phyloP scores from a whole-genome alignment of 257 asterid genomes.

The Marsdenia floribunda region DNA sequence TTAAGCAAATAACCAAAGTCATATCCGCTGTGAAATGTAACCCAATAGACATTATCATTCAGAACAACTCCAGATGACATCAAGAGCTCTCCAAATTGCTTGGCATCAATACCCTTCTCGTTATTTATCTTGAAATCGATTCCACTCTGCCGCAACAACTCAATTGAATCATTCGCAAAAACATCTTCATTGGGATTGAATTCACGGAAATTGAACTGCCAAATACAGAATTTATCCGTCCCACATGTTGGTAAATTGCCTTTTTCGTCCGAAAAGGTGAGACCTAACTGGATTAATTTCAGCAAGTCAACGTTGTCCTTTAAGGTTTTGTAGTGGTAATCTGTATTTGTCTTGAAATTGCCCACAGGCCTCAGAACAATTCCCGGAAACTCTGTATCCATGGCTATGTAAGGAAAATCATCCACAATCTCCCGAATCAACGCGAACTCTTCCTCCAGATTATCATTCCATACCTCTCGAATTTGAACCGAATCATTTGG shows the following conservation, averaged over 20 bases:
- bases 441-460: slow-evolving; percentile 60
- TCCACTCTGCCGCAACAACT: slow-evolving; percentile 59
- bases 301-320: slow-evolving; percentile 65
- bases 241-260: slow-evolving; percentile 70
- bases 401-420: slow-evolving; percentile 59
- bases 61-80: slow-evolving; percentile 73
- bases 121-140: slow-evolving; percentile 50
- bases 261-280: slow-evolving; percentile 61
- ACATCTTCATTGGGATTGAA: slow-evolving; percentile 63
- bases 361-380: slow-evolving; percentile 58
- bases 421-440: slow-evolving; percentile 59
- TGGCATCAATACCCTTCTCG: slow-evolving; percentile 50
- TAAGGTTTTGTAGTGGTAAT: slow-evolving; percentile 55
- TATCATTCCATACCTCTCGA: slow-evolving; percentile 73
- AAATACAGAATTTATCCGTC: slow-evolving; percentile 52
- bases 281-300: slow-evolving; percentile 68
- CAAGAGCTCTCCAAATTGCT: slow-evolving; percentile 62
- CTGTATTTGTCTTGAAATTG: slow-evolving; percentile 47
- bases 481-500: slow-evolving; percentile 63
- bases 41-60: slow-evolving; percentile 65
- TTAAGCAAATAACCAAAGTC: slow-evolving; percentile 74
- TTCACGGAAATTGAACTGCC: slow-evolving; percentile 79
- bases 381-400: slow-evolving; percentile 83
- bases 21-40: slow-evolving; percentile 69
- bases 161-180: slow-evolving; percentile 55